Base-by-base conservation (phyloP, 2,329 filamentous ascomycete genomes). In the Sclerotinia minor region DNA sequence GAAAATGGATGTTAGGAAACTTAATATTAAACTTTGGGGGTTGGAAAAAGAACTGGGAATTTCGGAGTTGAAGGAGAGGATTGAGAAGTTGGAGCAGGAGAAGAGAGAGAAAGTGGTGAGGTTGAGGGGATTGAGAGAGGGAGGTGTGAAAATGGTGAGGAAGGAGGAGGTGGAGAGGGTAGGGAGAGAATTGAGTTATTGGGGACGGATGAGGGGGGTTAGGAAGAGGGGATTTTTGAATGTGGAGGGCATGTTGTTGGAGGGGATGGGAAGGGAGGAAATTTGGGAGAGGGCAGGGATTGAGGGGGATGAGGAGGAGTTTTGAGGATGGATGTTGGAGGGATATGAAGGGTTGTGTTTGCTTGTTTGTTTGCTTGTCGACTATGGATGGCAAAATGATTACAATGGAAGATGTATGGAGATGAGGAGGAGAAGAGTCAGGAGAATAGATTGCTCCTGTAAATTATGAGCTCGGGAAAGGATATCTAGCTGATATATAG, bases 41-140 rank as follows among this genome's bases (percentile, higher is more conserved):
- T 71, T 84, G 69, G 81, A 79, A 7, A 1, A 77, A 72, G 82
- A 85, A 66, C 71, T 77, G n/a, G 77, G 81, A 38, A 85, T 85
- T 68, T 75, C 78, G 15, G 71, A 76, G 49, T 79, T 87, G 17
- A 80, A 81, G 64, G 77, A 67, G 45, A 75, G 80, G 24, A 80
- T 85, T 47, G 74, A 79, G 2, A 72, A 73, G 1, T 77, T 85
- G 24, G 74, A 75, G 17, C 78, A 72, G 15, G 73, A 83, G 68
- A 81, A 80, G 13, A 77, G 57, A 0, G 77, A 79, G 26, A 65
- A 75, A 21, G 49, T 44, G 3, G 74, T 70, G 3, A 77, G 80
- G 1, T 73, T 88, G 38, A 74, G 74, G 17, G 78, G 72, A 17
- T 71, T 83, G 69, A 81, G 79, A 5, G 0, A 77, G 78, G 32